These are phyloP conservation scores for Tuber borchii DNA, from an alignment of 495 filamentous ascomycete genomes.

Conservation along the genomic window DNA sequence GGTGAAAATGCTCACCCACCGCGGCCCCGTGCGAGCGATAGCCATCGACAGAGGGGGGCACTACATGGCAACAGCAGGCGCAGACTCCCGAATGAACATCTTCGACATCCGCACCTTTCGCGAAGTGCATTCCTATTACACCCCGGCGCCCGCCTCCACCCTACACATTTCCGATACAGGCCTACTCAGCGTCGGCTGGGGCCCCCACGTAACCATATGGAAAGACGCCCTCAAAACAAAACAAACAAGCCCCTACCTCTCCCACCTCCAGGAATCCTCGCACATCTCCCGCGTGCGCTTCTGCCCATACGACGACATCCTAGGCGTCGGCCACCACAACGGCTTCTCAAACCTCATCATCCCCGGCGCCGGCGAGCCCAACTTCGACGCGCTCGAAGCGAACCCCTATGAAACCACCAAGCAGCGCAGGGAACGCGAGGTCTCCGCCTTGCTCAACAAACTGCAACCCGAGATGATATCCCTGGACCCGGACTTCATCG, in stretches of 20 bases:
- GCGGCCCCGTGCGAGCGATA: constrained; percentile 80
- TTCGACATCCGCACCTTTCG: constrained; percentile 96
- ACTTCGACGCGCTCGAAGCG: constrained; percentile 85
- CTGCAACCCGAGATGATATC: constrained; percentile 96
- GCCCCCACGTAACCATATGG: constrained; percentile 83
- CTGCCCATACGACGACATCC: constrained; percentile 91
- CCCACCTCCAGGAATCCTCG: constrained; percentile 81
- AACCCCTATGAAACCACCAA: constrained; percentile 97
- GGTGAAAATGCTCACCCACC: constrained; percentile 90
- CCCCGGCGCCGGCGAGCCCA: constrained; percentile 89
- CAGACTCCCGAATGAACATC: constrained; percentile 84
- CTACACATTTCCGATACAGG: constrained; percentile 81
- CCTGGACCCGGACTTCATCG: constrained; percentile 81
- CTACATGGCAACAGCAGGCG: constrained; percentile 92
- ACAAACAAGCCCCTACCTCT: constrained; percentile 78
- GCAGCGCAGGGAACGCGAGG: constrained; percentile 88
- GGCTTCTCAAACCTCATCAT: constrained; percentile 86
- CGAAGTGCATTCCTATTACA: constrained; percentile 84
- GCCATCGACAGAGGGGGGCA: constrained; percentile 82
- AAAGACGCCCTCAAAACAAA: constrained; percentile 80
- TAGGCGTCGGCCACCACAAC: constrained; percentile 74
- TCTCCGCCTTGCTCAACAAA: constrained; percentile 82
- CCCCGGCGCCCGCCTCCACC: constrained; percentile 73
- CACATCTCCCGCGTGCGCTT: constrained; percentile 73
- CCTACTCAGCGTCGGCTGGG: constrained; percentile 85